Evolutionary conservation across 192 early-diverging fungal species (phyloP).

Genomic region (Backusella westeae): DNA sequence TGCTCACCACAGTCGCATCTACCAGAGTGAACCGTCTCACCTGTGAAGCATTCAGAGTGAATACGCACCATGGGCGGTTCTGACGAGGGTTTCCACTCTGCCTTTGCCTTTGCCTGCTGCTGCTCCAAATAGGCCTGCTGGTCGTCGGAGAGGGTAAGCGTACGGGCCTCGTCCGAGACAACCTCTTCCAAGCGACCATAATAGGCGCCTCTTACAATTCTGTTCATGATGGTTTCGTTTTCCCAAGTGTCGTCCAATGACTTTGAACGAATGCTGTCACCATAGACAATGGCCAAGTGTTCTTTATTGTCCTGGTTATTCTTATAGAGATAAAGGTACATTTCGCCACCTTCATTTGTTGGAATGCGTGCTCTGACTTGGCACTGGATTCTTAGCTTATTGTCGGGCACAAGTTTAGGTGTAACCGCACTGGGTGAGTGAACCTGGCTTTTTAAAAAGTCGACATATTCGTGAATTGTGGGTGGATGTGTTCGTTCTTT

Average conservation of each 20-base stretch:
- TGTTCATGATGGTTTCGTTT: constrained; percentile 77
- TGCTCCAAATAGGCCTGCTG: constrained; percentile 24
- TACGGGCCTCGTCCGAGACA: constrained; percentile 36
- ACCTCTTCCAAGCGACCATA: constrained; percentile 50
- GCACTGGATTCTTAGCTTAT: constrained; percentile 40
- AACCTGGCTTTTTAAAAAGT: constrained; percentile 35
- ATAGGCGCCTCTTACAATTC: constrained; percentile 79
- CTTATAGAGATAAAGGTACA: constrained; percentile 82
- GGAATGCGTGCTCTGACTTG: constrained; percentile 79
- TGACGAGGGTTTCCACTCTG: constrained; percentile 9
- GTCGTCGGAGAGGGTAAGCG: constrained; percentile 11
- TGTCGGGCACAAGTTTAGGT: constrained; percentile 14
- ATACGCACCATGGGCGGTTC: constrained; percentile 79
- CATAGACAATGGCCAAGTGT: constrained; percentile 94
- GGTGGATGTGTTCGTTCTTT: not conserved
- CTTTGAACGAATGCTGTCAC: constrained; percentile 69
- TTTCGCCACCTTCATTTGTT: constrained; percentile 70
- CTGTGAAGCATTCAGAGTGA: constrained; percentile 97
- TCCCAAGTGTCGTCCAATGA: constrained; percentile 62
- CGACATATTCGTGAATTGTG: constrained; percentile 31
- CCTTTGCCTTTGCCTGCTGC: constrained; percentile 27
- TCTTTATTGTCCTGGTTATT: constrained; percentile 86
- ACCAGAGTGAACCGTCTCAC: constrained; percentile 87
- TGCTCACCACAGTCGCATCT: constrained; percentile 97
- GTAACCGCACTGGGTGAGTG: constrained; percentile 30